Evolutionary conservation across 805 yeast genomes (phyloP).

Genomic region (Lipomyces starkeyi): DNA sequence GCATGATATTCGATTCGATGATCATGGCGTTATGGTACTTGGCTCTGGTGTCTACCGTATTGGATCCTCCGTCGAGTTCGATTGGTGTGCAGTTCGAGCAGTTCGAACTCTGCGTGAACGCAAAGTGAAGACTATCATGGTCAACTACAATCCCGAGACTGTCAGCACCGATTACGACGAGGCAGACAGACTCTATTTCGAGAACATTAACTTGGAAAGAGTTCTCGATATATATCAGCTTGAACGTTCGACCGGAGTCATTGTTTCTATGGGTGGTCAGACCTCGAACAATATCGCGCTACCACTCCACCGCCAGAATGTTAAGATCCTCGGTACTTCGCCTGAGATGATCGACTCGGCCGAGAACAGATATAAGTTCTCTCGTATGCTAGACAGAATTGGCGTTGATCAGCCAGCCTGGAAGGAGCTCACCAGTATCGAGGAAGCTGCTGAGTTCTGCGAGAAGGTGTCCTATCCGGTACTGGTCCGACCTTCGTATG

Average conservation of each 20-base stretch:
- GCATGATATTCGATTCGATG: slow-evolving; percentile 86
- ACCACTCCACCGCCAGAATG: slow-evolving; percentile 89
- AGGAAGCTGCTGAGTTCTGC: slow-evolving; percentile 92
- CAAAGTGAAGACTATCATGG: slow-evolving; percentile 91
- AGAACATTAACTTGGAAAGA: slow-evolving; percentile 91
- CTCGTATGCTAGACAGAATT: slow-evolving; percentile 93
- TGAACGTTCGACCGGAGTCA: slow-evolving; percentile 88
- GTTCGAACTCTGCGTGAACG: slow-evolving; percentile 89
- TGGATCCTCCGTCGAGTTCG: slow-evolving; percentile 98
- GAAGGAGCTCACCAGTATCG: slow-evolving; percentile 94
- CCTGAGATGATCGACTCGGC: slow-evolving; percentile 99
- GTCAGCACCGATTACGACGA: slow-evolving; percentile 99
- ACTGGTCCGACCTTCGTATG: slow-evolving; percentile 96
- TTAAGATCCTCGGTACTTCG: slow-evolving; percentile 93
- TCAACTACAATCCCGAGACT: slow-evolving; percentile 97
- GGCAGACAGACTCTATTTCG: slow-evolving; percentile 95
- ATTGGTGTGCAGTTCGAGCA: slow-evolving; percentile 99
- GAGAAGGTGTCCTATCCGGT: slow-evolving; percentile 92
- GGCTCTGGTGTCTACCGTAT: slow-evolving; percentile 99
- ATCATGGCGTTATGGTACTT: slow-evolving; percentile 91
- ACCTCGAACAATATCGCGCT: slow-evolving; percentile 96
- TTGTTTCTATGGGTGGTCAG: slow-evolving; percentile 99
- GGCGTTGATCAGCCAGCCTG: slow-evolving; percentile 99
- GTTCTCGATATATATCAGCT: slow-evolving; percentile 92
- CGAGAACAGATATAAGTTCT: slow-evolving; percentile 96